phyloP scores from a whole-genome alignment of 768 basidiomycete genomes.

The Leccinum barrowsii region DNA sequence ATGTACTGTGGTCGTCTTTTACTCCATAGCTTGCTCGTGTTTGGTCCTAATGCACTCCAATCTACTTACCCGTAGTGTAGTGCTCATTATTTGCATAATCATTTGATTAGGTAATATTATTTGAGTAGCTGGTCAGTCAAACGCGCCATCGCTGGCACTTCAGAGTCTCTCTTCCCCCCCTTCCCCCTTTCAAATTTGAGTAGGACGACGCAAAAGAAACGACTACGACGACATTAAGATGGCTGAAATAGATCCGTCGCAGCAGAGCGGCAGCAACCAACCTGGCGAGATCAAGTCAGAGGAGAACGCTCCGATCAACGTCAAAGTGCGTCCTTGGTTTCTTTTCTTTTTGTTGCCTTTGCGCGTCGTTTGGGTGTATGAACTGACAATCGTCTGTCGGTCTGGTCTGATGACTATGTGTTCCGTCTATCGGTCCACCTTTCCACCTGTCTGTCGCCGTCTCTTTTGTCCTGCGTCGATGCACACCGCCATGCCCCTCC shows the following conservation, averaged over 20 bases:
- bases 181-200: background rate
- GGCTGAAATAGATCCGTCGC: slow-evolving; percentile 9
- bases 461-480: background rate
- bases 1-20: no score
- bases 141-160: background rate
- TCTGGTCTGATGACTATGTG: background rate
- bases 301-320: slow-evolving; percentile 65
- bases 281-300: slow-evolving; percentile 50
- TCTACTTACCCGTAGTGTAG: no score
- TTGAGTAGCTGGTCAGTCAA: background rate
- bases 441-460: background rate
- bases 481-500: background rate
- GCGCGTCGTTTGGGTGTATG: background rate
- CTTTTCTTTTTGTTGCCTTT: background rate
- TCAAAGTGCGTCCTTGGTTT: slow-evolving; percentile 50
- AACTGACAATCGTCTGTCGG: background rate
- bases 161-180: background rate
- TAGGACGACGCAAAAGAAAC: background rate
- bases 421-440: background rate
- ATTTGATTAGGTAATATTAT: background rate
- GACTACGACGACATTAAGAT: slow-evolving; percentile 1
- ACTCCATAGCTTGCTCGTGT: no score
- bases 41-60: no score
- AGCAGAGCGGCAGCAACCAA: slow-evolving; percentile 25
- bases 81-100: background rate